These are phyloP conservation scores for Lithohypha guttulata DNA, from an alignment of 2,329 filamentous ascomycete species.

Conservation along the genomic window DNA sequence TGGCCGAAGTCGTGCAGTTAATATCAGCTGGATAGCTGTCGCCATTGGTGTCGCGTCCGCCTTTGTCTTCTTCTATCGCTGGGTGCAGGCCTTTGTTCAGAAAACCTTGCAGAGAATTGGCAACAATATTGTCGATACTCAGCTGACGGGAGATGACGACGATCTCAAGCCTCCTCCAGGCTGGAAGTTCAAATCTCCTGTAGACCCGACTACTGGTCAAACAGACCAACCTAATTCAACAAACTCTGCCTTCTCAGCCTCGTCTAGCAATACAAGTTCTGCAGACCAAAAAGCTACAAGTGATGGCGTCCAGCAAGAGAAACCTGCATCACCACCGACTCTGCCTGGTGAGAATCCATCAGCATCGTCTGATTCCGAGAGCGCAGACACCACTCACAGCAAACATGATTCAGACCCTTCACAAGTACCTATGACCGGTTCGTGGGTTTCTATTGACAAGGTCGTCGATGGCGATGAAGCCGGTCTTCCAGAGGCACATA, in stretches of 20 bases:
- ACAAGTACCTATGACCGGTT: not conserved
- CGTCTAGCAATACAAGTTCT: too few species aligned
- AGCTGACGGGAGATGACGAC: slow-evolving; percentile 21
- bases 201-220: not conserved
- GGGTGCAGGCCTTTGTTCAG: slow-evolving; percentile 19
- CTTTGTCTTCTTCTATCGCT: slow-evolving; percentile 21
- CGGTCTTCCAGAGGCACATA: slow-evolving; percentile 13
- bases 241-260: too few species aligned
- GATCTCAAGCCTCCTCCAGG: slow-evolving; percentile 21
- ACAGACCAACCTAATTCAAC: too few species aligned
- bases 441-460: slow-evolving; percentile 5
- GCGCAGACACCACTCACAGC: not conserved
- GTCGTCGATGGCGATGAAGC: slow-evolving; percentile 11
- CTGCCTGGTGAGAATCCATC: not conserved
- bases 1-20: slow-evolving; percentile 66
- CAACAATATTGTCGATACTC: slow-evolving; percentile 23
- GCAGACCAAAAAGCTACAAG: too few species aligned
- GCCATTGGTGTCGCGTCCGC: slow-evolving; percentile 54
- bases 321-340: too few species aligned
- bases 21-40: slow-evolving; percentile 69
- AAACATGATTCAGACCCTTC: not conserved
- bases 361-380: not conserved
- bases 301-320: too few species aligned
- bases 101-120: slow-evolving; percentile 18
- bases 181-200: slow-evolving; percentile 4